Conservation (phyloP, 257 asterid genomes). For the Capsicum pubescens region DNA sequence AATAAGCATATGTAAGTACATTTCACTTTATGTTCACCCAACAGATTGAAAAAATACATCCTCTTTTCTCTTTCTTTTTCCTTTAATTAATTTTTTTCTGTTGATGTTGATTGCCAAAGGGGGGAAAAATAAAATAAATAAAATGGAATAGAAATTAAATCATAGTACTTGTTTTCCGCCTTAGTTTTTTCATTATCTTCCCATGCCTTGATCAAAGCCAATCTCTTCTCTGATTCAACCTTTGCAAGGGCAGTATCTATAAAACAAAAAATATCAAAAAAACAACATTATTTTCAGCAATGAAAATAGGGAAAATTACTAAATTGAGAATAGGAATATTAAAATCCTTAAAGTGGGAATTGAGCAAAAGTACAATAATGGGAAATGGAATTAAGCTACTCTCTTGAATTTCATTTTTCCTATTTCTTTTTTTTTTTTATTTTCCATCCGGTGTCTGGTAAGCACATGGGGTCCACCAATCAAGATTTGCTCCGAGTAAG, state of each 20-base stretch:
- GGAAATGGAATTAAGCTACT: too few species aligned
- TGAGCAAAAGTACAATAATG: background rate
- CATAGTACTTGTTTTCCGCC: constrained; percentile 56
- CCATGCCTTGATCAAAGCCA: constrained; percentile 75
- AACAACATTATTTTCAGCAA: background rate
- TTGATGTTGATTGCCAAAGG: too few species aligned
- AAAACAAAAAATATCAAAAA: background rate
- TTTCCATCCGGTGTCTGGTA: too few species aligned
- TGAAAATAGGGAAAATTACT: background rate
- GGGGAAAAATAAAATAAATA: too few species aligned
- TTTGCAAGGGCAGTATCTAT: constrained; percentile 51
- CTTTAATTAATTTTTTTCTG: too few species aligned
- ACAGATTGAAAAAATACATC: too few species aligned
- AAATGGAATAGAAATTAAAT: background rate
- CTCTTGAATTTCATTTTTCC: too few species aligned
- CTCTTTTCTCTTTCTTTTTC: too few species aligned
- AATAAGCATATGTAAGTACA: too few species aligned
- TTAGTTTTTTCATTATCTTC: constrained; percentile 69
- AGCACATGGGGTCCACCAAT: background rate
- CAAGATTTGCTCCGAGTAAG: background rate
- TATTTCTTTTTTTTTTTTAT: too few species aligned
- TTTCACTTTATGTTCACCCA: too few species aligned
- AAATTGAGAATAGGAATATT: background rate
- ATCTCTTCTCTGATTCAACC: constrained; percentile 48
- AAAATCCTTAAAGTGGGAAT: background rate